These are phyloP conservation scores for Otatea glauca DNA, from an alignment of 176 grass and related monocot species.

Conservation along the genomic window DNA sequence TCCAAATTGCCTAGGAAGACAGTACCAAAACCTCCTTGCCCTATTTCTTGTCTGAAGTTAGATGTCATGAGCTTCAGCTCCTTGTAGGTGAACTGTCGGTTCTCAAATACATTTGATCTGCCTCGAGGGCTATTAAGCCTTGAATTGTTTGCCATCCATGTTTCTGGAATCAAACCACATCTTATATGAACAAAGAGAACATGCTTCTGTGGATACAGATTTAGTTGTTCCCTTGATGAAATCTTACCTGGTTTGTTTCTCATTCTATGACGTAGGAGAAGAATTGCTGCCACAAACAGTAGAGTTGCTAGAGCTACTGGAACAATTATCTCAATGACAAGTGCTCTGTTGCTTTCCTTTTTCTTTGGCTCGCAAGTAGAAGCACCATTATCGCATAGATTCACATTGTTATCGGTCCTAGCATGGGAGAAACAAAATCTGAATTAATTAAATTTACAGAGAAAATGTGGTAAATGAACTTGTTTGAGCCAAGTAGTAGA, in stretches of 20 bases:
- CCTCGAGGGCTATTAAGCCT: conserved; percentile 25
- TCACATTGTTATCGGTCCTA: neutral
- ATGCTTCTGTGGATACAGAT: neutral
- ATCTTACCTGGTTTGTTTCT: conserved; percentile 43
- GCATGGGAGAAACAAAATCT: neutral
- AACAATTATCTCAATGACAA: conserved; percentile 39
- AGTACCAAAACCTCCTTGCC: conserved; percentile 73
- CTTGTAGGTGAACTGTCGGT: conserved; percentile 62
- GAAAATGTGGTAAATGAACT: too few relatives aligned
- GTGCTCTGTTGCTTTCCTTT: conserved; percentile 35
- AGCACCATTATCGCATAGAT: neutral
- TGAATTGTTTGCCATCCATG: conserved; percentile 21
- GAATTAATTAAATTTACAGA: neutral
- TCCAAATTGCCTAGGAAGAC: conserved; percentile 66
- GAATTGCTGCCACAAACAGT: conserved; percentile 34
- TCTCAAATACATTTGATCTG: conserved; percentile 33
- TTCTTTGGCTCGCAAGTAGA: conserved; percentile 10
- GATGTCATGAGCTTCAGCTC: conserved; percentile 65
- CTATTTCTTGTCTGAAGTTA: conserved; percentile 68
- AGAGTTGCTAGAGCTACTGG: conserved; percentile 34
- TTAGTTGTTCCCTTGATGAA: neutral
- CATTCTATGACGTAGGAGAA: conserved; percentile 10
- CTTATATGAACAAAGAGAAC: neutral
- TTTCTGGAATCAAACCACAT: conserved; percentile 11
- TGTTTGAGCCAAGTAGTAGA: too few relatives aligned